A percentile compares a stretch with the other conserved stretches of the same genome.
phyloP scores from a whole-genome alignment of 306 rosid genomes.

The Sicyos edulis region DNA sequence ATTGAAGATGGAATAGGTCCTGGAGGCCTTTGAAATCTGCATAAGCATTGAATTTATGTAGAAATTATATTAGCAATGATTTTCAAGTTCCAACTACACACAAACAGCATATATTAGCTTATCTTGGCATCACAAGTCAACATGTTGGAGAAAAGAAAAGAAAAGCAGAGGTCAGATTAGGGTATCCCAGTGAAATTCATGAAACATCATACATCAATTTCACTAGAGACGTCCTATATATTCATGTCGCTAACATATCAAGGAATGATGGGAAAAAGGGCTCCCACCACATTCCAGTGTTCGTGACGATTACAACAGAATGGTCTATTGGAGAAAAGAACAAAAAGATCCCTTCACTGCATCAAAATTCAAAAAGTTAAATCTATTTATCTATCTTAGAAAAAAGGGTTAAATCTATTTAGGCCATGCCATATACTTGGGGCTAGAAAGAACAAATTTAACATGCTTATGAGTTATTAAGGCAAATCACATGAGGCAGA shows the following conservation, averaged over 20 bases:
- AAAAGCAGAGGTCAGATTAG: neutral
- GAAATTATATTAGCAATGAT: neutral
- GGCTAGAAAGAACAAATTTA: neutral
- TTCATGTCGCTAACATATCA: neutral
- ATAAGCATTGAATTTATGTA: conserved; percentile 12
- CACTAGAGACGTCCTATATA: neutral
- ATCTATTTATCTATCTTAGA: too few species aligned
- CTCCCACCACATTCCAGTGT: too few species aligned
- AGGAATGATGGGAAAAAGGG: too few species aligned
- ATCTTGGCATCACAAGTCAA: neutral
- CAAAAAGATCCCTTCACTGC: too few species aligned
- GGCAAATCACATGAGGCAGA: neutral
- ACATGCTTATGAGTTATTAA: neutral
- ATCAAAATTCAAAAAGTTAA: too few species aligned
- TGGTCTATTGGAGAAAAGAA: too few species aligned
- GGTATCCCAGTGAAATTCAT: neutral
- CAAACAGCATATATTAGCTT: neutral
- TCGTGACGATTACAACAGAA: too few species aligned
- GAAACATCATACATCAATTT: neutral
- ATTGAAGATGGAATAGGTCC: conserved; percentile 60
- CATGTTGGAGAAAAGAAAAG: too few species aligned
- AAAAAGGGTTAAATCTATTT: too few species aligned
- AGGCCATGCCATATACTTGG: too few species aligned
- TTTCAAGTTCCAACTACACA: neutral
- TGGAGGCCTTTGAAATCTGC: conserved; percentile 77